Evolutionary conservation across 305 asterid species (phyloP).

Genomic region (Withania somnifera): DNA sequence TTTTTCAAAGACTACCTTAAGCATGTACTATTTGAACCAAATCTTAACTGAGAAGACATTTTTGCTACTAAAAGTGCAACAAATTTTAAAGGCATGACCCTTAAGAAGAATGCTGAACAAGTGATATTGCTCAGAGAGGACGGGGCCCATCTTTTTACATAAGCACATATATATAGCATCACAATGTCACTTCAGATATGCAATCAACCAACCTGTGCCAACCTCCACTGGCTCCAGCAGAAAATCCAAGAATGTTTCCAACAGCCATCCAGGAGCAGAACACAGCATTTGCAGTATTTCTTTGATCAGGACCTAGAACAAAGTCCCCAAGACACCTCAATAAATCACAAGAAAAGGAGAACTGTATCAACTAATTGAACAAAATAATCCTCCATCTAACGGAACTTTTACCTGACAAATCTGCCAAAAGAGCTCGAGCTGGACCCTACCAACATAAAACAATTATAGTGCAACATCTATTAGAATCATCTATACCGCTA

Average conservation of each 20-base stretch:
- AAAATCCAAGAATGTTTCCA: conserved; percentile 96
- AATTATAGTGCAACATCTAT: background rate
- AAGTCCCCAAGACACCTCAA: conserved; percentile 4
- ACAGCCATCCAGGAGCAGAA: conserved; percentile 99
- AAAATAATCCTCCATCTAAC: background rate
- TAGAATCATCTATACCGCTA: background rate
- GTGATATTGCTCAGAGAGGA: background rate
- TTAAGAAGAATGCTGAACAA: background rate
- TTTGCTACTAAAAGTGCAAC: background rate
- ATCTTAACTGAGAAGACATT: background rate
- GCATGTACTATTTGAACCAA: background rate
- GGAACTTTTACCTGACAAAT: conserved; percentile 73
- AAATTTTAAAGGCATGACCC: background rate
- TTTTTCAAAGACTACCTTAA: background rate
- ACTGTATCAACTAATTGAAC: background rate
- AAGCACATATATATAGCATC: conserved; percentile 4
- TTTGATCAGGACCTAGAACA: conserved; percentile 84
- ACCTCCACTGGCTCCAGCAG: conserved; percentile 93
- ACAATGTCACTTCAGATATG: conserved; percentile 5
- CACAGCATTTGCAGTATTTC: conserved; percentile 87
- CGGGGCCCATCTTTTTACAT: background rate
- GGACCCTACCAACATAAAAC: conserved; percentile 64
- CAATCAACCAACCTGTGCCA: conserved; percentile 72
- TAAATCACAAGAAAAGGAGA: background rate
- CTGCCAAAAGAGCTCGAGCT: conserved; percentile 99